These are phyloP conservation scores for Pilaira anomala DNA, from an alignment of 192 early-diverging fungal genomes.

Conservation along the genomic window DNA sequence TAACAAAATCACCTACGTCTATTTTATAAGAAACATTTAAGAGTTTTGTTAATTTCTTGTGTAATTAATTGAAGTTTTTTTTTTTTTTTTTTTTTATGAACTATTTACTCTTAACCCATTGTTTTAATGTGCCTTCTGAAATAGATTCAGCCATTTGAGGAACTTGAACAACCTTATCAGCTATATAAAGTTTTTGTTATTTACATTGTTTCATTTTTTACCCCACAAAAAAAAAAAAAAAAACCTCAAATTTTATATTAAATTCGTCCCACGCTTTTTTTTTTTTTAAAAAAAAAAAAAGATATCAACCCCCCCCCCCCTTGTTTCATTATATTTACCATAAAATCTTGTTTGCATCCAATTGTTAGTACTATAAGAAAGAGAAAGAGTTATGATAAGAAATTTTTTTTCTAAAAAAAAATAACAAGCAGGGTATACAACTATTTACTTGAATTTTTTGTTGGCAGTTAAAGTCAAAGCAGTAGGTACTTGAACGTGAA, in stretches of 20 bases:
- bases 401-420: background rate
- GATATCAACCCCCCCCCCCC: too few species aligned
- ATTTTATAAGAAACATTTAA: slow-evolving; percentile 12
- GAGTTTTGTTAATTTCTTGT: background rate
- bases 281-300: too few species aligned
- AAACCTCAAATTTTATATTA: background rate
- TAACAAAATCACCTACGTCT: slow-evolving; percentile 95
- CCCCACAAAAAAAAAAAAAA: background rate
- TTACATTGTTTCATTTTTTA: too few species aligned
- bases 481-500: slow-evolving; percentile 29
- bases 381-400: background rate
- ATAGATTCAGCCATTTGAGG: slow-evolving; percentile 98
- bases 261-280: too few species aligned
- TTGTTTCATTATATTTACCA: slow-evolving; percentile 14
- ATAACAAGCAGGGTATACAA: too few species aligned
- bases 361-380: background rate
- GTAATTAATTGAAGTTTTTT: background rate
- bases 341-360: slow-evolving; percentile 17
- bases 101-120: slow-evolving; percentile 90
- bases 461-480: slow-evolving; percentile 14
- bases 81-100: background rate
- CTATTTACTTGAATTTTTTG: slow-evolving; percentile 28
- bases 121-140: slow-evolving; percentile 93
- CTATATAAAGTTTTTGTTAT: slow-evolving; percentile 29
- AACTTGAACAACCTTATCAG: slow-evolving; percentile 86